Percentiles rank a stretch among this genome's conserved stretches.
Conservation (phyloP, 2,329 filamentous ascomycete species). For the Fusarium sp. region DNA sequence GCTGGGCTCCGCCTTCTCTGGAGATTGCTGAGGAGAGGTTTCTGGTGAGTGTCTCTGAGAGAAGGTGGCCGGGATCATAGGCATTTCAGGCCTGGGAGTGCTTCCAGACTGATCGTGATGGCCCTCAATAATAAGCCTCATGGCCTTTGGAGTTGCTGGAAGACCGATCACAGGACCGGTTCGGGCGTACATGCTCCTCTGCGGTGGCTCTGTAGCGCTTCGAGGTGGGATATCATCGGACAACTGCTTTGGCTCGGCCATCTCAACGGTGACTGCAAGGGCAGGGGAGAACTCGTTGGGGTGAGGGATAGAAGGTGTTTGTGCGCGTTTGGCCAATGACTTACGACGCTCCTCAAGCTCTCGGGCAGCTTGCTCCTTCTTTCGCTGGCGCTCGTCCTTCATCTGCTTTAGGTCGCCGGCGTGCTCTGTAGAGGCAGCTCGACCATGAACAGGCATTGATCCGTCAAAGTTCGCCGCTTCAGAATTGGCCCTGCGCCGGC, state of each 20-base stretch:
- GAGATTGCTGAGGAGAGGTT: slow-evolving; percentile 51
- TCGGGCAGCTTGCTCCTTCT: slow-evolving; percentile 80
- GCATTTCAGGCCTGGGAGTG: slow-evolving; percentile 64
- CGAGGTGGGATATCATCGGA: slow-evolving; percentile 62
- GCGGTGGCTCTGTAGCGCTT: slow-evolving; percentile 73
- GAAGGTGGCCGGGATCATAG: slow-evolving; percentile 62
- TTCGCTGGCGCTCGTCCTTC: slow-evolving; percentile 70
- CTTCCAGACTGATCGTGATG: slow-evolving; percentile 56
- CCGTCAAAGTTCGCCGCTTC: slow-evolving; percentile 50
- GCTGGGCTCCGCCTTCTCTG: slow-evolving; percentile 47
- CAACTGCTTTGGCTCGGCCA: slow-evolving; percentile 55
- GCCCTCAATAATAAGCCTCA: slow-evolving; percentile 80
- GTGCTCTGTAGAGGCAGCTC: slow-evolving; percentile 58
- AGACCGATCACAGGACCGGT: slow-evolving; percentile 74
- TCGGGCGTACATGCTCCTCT: slow-evolving; percentile 61
- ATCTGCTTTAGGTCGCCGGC: slow-evolving; percentile 65
- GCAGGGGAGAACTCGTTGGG: slow-evolving; percentile 65
- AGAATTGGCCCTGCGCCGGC: slow-evolving; percentile 49
- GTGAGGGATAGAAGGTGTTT: slow-evolving; percentile 82
- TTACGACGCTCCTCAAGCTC: slow-evolving; percentile 90
- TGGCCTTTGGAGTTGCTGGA: slow-evolving; percentile 91
- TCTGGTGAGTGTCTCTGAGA: slow-evolving; percentile 56
- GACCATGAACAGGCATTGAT: slow-evolving; percentile 45
- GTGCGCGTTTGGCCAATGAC: slow-evolving; percentile 83
- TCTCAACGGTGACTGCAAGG: slow-evolving; percentile 53